A percentile compares a stretch with the other conserved stretches of the same genome.
These are phyloP conservation scores for Saccharomycopsis vini DNA, from an alignment of 805 yeast genomes.

Conservation along the genomic window DNA sequence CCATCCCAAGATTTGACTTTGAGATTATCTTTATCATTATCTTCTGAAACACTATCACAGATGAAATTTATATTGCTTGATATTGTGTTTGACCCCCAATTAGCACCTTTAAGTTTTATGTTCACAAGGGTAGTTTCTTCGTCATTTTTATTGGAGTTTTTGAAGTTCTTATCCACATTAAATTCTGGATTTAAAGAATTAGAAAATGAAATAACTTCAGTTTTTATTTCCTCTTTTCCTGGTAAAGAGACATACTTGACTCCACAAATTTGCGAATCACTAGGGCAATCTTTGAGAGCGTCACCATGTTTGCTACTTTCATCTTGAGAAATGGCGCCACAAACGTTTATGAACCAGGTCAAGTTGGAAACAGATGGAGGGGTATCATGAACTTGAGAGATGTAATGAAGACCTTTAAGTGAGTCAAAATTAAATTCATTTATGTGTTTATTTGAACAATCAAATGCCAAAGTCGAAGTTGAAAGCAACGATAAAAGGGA, in stretches of 20 bases:
- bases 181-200: constrained; percentile 31
- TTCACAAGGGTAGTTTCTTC: constrained; percentile 27
- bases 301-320: constrained; percentile 26
- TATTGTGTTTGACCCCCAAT: constrained; percentile 61
- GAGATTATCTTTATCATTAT: constrained; percentile 23
- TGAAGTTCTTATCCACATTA: constrained; percentile 15
- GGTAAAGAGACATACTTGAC: constrained; percentile 46
- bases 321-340: constrained; percentile 40
- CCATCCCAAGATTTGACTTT: constrained; percentile 19
- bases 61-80: constrained; percentile 38
- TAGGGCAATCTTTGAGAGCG: constrained; percentile 47
- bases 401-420: constrained; percentile 41
- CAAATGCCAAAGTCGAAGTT: constrained; percentile 7
- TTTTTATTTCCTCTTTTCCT: constrained; percentile 30
- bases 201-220: constrained; percentile 57
- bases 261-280: constrained; percentile 73
- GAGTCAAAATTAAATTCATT: constrained; percentile 33
- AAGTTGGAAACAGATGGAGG: constrained; percentile 68
- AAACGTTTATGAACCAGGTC: constrained; percentile 66
- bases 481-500: too few relatives aligned
- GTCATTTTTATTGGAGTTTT: constrained; percentile 24
- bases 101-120: constrained; percentile 40
- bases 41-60: constrained; percentile 36
- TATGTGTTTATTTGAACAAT: constrained; percentile 10
- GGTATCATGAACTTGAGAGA: constrained; percentile 40